Evolutionary conservation across 2,329 filamentous ascomycete genomes (phyloP), one percentile per base, ranked within the genome.

Genomic region (Coniochaeta ligniaria): DNA sequence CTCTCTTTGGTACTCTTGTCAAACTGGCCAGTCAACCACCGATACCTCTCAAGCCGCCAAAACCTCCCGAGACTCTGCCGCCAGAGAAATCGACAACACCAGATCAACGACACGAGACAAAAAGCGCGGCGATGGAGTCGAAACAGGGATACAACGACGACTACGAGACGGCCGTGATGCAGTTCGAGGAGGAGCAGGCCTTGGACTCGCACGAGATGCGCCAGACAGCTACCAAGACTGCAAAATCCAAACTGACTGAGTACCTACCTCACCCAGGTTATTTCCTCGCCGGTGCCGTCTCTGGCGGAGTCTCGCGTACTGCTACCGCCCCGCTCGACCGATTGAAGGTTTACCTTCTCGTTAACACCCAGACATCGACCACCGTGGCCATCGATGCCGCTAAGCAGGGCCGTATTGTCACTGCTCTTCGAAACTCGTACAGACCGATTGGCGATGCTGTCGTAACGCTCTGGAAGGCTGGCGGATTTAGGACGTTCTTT

Each of bases 241-340:
- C 73, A 74, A 80, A 79, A 74, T 74, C 72, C 72, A 79, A 74
- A 79, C 84, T 88, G 80, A 87, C 84, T 74, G 79, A 81, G 73
- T 82, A 89, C 81, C 80, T 92, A 75, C 91, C 90, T 75, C 85
- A 92, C 86, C 83, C 89, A 96, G 95, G 95, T 83, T 99, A 98
- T 79, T 99, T 98, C 77, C 77, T 96, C 78, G 95, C 95, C 74
- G 95, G 95, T 81, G 95, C 92, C 75, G 82, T 96, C 73, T 92
- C 94, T 73, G 95, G 95, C 73, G 94, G 92, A 74, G 88, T 97
- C 69, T 98, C 94, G 72, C 89, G 95, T 72, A 98, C 95, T 72
- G 90, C 91, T 65, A 99, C 95, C 67, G 95, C 95, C 63, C 95
- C 95, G 62, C 87, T 99, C 75, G 95, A 99, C 78, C 92, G 95